These are phyloP conservation scores for Myriosclerotinia scirpicola DNA, from an alignment of 2,329 filamentous ascomycete genomes.

Conservation along the genomic window DNA sequence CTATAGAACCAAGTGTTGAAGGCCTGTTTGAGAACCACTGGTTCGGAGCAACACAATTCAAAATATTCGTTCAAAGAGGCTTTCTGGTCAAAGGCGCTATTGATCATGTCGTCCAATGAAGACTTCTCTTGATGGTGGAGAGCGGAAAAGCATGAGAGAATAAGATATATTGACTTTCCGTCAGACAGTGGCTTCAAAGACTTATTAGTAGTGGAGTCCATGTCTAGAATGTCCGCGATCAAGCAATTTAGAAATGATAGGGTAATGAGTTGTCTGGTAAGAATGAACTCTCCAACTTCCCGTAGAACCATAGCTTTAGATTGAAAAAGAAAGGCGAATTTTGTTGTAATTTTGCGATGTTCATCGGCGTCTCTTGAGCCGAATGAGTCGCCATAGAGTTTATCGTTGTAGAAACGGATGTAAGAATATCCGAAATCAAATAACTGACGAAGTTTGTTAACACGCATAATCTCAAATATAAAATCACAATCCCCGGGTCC, in stretches of 20 bases:
- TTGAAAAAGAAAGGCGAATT: constrained; percentile 32
- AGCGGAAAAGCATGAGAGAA: too few relatives aligned
- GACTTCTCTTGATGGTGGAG: too few relatives aligned
- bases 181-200: too few relatives aligned
- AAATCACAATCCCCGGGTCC: constrained; percentile 42
- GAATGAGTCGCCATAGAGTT: constrained; percentile 44
- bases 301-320: constrained; percentile 16
- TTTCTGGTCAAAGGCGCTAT: too few relatives aligned
- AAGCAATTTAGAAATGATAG: constrained; percentile 46
- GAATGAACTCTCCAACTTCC: constrained; percentile 35
- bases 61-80: too few relatives aligned
- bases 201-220: constrained; percentile 40
- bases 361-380: constrained; percentile 30
- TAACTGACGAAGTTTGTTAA: constrained; percentile 40
- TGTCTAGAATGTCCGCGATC: constrained; percentile 47
- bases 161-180: too few relatives aligned
- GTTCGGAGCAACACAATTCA: too few relatives aligned
- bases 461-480: constrained; percentile 43
- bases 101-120: too few relatives aligned
- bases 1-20: too few relatives aligned
- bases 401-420: constrained; percentile 43
- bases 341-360: constrained; percentile 28
- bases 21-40: too few relatives aligned
- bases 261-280: constrained; percentile 44
- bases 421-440: constrained; percentile 39